Base-by-base conservation (phyloP, 176 grass and related monocot species). In the Musa troglodytarum region DNA sequence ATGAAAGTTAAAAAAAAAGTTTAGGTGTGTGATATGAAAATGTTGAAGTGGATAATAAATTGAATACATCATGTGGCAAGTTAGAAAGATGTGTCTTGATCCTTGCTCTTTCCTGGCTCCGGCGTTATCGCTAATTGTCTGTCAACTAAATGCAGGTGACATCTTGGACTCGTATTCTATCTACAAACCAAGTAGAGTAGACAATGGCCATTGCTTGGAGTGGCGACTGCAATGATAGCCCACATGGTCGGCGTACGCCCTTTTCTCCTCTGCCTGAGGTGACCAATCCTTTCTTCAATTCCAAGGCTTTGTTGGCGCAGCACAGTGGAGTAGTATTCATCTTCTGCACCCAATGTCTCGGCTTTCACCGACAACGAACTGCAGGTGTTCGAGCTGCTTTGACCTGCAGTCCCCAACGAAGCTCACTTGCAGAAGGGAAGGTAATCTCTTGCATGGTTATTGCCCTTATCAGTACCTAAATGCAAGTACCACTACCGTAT, bases 291-390 rank as follows among this genome's bases (percentile, higher is more conserved):
- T 65, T 65, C 63, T 65, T 65, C 63, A 25, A 13, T 11, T 65
- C 63, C 34, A 25, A 65, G 63, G 63, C 63, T 26, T 65, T 26
- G 63, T 28, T 65, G 63, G 24, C 21, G 24, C 63, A 43, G 34
- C 34, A 43, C 34, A 43, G 34, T 6, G 4, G 34, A 43, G 4
- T 43, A 6, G 22, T 14, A 65, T 24, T 65, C 63, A 65, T 26
- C 63, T 65, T 21, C 63, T 65, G 26, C 24, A 65, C 12, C 63
- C 63, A 4, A 28, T 65, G 63, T 25, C 63, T 26, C 63, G 7
- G 63, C 63, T 65, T 65, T 65, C 63, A 65, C 21, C 63, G 63
- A 65, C 63, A 65, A 26, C 11, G 28, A 26, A 20, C 63, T 65
- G 63, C 11, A 29, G 4, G 4, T 43, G 34, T 43, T 43, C 4